Percentiles rank a stretch among this genome's conserved stretches.
These are phyloP conservation scores for Sphagnum contortum DNA, from an alignment of 225 moss, liverwort and hornwort species.

Conservation along the genomic window DNA sequence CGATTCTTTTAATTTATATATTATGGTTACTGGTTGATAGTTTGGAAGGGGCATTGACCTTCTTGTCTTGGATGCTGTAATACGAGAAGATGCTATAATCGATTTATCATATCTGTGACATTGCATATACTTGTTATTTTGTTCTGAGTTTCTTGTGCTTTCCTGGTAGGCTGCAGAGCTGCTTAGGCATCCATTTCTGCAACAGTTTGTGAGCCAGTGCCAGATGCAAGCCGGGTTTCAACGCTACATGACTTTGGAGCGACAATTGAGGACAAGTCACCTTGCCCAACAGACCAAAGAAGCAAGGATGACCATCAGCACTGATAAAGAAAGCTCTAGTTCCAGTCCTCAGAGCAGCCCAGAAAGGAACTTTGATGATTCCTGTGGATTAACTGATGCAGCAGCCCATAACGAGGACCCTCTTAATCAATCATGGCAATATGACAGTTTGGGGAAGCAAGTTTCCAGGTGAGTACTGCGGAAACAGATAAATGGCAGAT, in stretches of 20 bases:
- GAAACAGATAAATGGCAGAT: too few relatives aligned
- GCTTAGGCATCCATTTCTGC: slow-evolving; percentile 90
- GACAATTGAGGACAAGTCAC: slow-evolving; percentile 39
- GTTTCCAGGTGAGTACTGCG: slow-evolving; percentile 24
- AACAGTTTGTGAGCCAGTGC: slow-evolving; percentile 83
- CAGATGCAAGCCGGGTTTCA: slow-evolving; percentile 79
- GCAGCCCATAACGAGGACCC: slow-evolving; percentile 38
- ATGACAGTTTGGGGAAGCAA: slow-evolving; percentile 52
- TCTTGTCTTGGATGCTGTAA: too few relatives aligned
- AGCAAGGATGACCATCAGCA: slow-evolving; percentile 36
- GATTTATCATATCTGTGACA: too few relatives aligned
- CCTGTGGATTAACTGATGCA: slow-evolving; percentile 68
- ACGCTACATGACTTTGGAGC: slow-evolving; percentile 28
- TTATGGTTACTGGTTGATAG: too few relatives aligned
- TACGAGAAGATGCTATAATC: too few relatives aligned
- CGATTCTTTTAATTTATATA: too few relatives aligned
- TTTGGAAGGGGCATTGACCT: too few relatives aligned
- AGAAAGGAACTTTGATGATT: slow-evolving; percentile 58
- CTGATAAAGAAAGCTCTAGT: slow-evolving; percentile 65
- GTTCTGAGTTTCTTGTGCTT: neutral
- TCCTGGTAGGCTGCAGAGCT: slow-evolving; percentile 71
- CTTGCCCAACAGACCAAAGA: slow-evolving; percentile 23
- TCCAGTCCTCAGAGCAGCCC: slow-evolving; percentile 91
- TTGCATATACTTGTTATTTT: too few relatives aligned
- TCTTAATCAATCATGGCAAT: slow-evolving; percentile 63